Base-by-base conservation (phyloP, 495 filamentous ascomycete species). In the Parathielavia appendiculata region DNA sequence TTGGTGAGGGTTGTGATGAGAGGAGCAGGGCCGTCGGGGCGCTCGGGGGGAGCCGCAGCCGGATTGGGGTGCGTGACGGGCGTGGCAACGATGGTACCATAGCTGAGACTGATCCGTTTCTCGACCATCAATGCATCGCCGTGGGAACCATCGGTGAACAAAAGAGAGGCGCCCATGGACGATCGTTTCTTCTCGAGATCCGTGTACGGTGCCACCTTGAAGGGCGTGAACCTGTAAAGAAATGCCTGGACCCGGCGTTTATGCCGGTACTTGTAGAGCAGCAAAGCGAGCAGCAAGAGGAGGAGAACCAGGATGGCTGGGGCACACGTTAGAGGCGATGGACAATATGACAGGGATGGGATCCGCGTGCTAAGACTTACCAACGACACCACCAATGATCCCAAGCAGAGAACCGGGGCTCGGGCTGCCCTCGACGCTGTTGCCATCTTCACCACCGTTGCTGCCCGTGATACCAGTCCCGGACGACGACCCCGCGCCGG, bases 221-320 rank as follows among this genome's bases (percentile, higher is more conserved):
- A 59, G 1, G 68, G 68, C 1, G 64, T 69, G 58, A 54, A 64
- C 30, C 59, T 65, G 58, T 40, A 43, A 9, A 69, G 62, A 50
- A 69, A 58, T 30, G 58, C 51, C 26, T 67, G 66, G 7, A 71
- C 62, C 4, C 55, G 62, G 17, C 41, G 58, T 3, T 26, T 66
- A 40, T 56, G 66, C 1, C 66, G 66, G 57, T 67, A 69, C 17
- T 50, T 61, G 60, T 62, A 69, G 26, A 71, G 54, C 8, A 69
- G 39, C 0, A 71, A 60, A 10, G 62, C 62, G 1, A 67, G 36
- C 3, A 71, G 46, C n/a, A 71, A 41, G 0, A 71, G 22, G 17
- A 71, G 58, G 20, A 69, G 19, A 14, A 71, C 43, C 2, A 63
- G 7, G 48, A 71, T 34, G 5, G 66, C 68, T 71, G 38, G 1